Evolutionary conservation across 805 yeast species (phyloP), one percentile per base, ranked within the genome.

Genomic region (Starmera caribaea): DNA sequence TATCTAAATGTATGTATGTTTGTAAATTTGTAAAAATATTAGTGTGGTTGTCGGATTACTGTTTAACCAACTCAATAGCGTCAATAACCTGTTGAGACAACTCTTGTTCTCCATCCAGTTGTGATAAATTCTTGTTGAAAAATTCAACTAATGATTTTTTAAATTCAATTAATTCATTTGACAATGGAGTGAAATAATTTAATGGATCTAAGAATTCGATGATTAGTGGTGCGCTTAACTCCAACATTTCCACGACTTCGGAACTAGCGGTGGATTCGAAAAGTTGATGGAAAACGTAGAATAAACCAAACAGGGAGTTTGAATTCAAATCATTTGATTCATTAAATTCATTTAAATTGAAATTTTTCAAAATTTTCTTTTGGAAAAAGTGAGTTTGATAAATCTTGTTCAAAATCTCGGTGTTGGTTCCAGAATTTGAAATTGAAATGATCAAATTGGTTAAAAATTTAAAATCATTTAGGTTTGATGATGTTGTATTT

Each of bases 151-250:
- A 38, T 4, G 53, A 49, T n/a, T 40, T 43, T 41, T 60, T 64
- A 40, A 66, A 62, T 5, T 58, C 53, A 7, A 48, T 35, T 9
- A 61, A 45, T 14, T 49, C 49, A 28, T 54, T 49, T 5, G 52
- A 45, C 40, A 52, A 37, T 15, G 45, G 53, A 3, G 49, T 45
- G 38, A 54, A 56, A 36, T 54, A 53, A 33, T 55, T 51, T 34
- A 61, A 62, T 38, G 59, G 42, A 41, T 65, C 68, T 41, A 55
- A 54, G 28, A 66, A 53, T 46, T 58, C 66, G 10, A 60, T 47
- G 9, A 66, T 49, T 38, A 66, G 38, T 16, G 58, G 58, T 1
- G 67, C 52, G 41, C 58, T 58, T 8, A 63, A 38, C 30, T 62
- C 59, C 16, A 65, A 32, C 30, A 49, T 47, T 33, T 45, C 34